Evolutionary conservation across 2,329 filamentous ascomycete species (phyloP).

Genomic region (Monosporascus sp.): DNA sequence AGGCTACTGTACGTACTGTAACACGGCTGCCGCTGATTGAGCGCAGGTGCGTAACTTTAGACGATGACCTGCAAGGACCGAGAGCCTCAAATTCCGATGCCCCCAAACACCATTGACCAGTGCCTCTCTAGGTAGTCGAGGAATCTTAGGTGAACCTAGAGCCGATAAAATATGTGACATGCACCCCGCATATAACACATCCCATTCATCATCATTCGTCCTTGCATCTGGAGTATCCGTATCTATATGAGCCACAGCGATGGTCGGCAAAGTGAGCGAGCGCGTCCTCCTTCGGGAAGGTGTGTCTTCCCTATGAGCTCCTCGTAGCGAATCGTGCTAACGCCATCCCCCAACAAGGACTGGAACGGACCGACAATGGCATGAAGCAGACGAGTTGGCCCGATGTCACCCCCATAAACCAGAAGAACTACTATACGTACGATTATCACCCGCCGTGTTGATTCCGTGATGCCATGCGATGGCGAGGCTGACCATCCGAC

Average conservation of each 20-base stretch:
- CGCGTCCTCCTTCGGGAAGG: constrained; percentile 60
- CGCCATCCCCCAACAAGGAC: constrained; percentile 50
- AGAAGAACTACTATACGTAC: constrained; percentile 99
- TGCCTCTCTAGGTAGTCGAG: too few relatives aligned
- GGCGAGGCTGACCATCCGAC: constrained; percentile 16
- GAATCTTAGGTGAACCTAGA: too few relatives aligned
- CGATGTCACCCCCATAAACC: constrained; percentile 88
- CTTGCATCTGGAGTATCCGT: constrained; percentile 3
- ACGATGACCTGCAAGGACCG: too few relatives aligned
- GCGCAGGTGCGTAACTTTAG: too few relatives aligned
- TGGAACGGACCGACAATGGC: constrained; percentile 96
- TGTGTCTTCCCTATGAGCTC: constrained; percentile 27
- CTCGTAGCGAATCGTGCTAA: constrained; percentile 10
- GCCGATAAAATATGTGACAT: too few relatives aligned
- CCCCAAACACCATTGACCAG: too few relatives aligned
- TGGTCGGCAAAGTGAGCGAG: constrained; percentile 63
- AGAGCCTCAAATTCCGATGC: too few relatives aligned
- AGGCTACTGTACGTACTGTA: too few relatives aligned
- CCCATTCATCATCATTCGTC: neutral
- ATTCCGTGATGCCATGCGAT: neutral
- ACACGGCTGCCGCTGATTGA: too few relatives aligned
- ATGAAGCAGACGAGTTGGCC: constrained; percentile 96
- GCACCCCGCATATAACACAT: neutral
- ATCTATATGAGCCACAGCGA: constrained; percentile 25
- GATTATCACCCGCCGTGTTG: constrained; percentile 19